Conservation (phyloP, 2,329 filamentous ascomycete genomes). For the Aureobasidium sp. region DNA sequence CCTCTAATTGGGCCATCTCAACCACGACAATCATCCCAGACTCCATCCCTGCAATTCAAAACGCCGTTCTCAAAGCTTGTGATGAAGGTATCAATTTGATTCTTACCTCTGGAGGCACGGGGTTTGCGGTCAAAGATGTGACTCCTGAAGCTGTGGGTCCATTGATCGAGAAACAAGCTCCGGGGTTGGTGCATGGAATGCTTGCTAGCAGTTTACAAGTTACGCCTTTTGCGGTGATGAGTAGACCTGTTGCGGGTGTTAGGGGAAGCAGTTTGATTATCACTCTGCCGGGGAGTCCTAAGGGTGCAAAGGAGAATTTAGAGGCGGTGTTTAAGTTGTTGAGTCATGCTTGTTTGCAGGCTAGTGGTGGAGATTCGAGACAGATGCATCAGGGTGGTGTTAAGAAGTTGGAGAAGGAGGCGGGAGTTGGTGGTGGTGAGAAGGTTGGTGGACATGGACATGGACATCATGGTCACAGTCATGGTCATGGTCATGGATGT, state of each 20-base stretch:
- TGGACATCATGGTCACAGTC: slow-evolving; percentile 36
- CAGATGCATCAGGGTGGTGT: slow-evolving; percentile 72
- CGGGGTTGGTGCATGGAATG: slow-evolving; percentile 92
- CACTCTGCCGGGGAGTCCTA: slow-evolving; percentile 89
- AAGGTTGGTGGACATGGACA: slow-evolving; percentile 31
- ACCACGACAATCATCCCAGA: slow-evolving; percentile 74
- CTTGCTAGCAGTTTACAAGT: slow-evolving; percentile 73
- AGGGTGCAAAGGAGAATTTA: slow-evolving; percentile 90
- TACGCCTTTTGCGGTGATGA: slow-evolving; percentile 97
- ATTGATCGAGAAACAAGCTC: slow-evolving; percentile 76
- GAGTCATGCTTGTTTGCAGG: slow-evolving; percentile 90
- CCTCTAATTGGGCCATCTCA: slow-evolving; percentile 65
- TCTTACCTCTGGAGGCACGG: slow-evolving; percentile 85
- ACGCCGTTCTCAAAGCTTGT: slow-evolving; percentile 53
- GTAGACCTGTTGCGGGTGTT: slow-evolving; percentile 82
- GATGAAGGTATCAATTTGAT: slow-evolving; percentile 60
- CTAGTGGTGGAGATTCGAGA: slow-evolving; percentile 75
- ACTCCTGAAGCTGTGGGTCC: slow-evolving; percentile 85
- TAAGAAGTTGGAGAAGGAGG: slow-evolving; percentile 76
- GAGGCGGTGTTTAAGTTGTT: slow-evolving; percentile 82
- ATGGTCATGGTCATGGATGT: slow-evolving; percentile 14
- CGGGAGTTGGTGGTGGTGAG: slow-evolving; percentile 47
- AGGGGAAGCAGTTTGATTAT: slow-evolving; percentile 74
- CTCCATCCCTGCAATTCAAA: slow-evolving; percentile 66
- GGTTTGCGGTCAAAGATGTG: slow-evolving; percentile 75